Conservation (phyloP, 495 filamentous ascomycete genomes). For the Penicillium daleae region DNA sequence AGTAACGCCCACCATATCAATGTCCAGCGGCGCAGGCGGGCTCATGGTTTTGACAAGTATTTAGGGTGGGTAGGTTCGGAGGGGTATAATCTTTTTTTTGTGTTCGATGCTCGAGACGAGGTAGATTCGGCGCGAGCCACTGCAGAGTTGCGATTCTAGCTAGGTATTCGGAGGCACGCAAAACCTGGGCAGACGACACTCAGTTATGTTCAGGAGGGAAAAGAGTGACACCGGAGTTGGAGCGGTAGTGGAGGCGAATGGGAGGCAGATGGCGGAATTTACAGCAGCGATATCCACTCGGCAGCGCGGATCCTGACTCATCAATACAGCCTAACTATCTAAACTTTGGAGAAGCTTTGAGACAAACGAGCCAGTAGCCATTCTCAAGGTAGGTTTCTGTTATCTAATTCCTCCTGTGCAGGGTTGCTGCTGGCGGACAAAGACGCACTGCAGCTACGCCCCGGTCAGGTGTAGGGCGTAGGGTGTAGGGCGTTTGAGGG, state of each 20-base stretch:
- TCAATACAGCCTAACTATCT: conserved; percentile 15
- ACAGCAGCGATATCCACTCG: conserved; percentile 25
- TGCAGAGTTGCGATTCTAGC: not conserved
- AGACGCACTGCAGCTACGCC: conserved; percentile 4
- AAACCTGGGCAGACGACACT: not conserved
- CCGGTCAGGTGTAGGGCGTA: conserved; percentile 20
- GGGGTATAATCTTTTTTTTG: conserved; percentile 13
- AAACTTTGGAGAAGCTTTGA: conserved; percentile 14
- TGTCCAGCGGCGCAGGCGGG: conserved; percentile 47
- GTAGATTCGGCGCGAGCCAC: not conserved
- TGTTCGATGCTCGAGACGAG: not conserved
- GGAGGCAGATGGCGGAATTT: conserved; percentile 20
- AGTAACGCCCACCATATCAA: conserved; percentile 41
- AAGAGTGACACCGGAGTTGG: conserved; percentile 8
- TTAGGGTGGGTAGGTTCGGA: conserved; percentile 8
- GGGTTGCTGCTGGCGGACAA: conserved; percentile 11
- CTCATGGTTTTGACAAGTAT: conserved; percentile 33
- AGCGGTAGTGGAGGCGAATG: conserved; percentile 21
- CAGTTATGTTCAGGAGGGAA: not conserved
- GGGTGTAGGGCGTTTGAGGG: conserved; percentile 25
- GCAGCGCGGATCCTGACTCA: conserved; percentile 31
- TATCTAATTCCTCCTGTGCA: conserved; percentile 37
- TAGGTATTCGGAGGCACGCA: not conserved
- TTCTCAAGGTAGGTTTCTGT: conserved; percentile 26
- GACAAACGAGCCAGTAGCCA: conserved; percentile 5